phyloP scores from a whole-genome alignment of 768 basidiomycete genomes.

The Naganishia antarctica region DNA sequence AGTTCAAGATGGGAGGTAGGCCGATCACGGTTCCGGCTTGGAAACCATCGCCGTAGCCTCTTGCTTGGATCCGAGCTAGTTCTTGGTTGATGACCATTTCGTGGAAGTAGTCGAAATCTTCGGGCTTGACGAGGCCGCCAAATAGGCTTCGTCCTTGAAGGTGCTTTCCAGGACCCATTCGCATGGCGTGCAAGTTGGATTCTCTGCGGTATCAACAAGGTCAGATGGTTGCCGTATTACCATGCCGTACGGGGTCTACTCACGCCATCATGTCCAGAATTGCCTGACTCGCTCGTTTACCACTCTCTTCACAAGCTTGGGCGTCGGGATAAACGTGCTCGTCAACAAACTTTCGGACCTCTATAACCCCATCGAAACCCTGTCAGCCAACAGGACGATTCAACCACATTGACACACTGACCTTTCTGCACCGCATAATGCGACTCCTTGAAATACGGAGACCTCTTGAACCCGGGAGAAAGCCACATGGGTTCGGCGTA shows the following conservation, averaged over 20 bases:
- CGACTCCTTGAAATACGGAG: conserved; percentile 70
- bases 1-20: conserved; percentile 78
- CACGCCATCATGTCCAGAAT: conserved; percentile 82
- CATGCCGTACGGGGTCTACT: too few species aligned
- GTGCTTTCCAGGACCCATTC: conserved; percentile 84
- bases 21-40: conserved; percentile 75
- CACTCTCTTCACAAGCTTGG: conserved; percentile 71
- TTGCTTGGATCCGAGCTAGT: conserved; percentile 61
- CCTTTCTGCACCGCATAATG: conserved; percentile 49
- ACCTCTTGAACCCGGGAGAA: conserved; percentile 60
- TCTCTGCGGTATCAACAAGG: too few species aligned
- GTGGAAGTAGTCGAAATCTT: conserved; percentile 89
- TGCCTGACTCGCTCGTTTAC: conserved; percentile 73
- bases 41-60: conserved; percentile 73
- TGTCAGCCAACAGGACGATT: conserved; percentile 5
- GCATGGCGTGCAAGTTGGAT: conserved; percentile 77
- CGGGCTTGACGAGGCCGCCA: conserved; percentile 69
- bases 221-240: too few species aligned
- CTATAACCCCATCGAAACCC: neutral
- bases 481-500: conserved; percentile 88
- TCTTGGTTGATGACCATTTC: conserved; percentile 77
- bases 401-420: too few species aligned
- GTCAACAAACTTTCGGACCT: conserved; percentile 60
- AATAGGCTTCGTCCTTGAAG: conserved; percentile 71
- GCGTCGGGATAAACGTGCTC: conserved; percentile 70